phyloP scores from a whole-genome alignment of 192 early-diverging fungal genomes.

The Chytriomyces sp. region DNA sequence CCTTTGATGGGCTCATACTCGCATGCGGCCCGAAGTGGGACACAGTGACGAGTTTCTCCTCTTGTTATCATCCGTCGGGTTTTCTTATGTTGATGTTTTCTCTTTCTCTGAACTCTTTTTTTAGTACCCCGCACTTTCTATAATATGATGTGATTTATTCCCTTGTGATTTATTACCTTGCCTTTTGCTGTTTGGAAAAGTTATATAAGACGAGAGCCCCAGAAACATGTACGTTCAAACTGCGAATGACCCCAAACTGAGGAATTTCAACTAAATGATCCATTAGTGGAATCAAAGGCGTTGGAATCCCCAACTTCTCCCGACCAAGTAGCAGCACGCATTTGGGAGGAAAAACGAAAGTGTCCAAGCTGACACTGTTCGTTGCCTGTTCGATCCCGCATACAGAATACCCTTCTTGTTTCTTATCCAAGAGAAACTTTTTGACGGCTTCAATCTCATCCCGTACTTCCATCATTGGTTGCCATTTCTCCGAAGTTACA shows the following conservation, averaged over 20 bases:
- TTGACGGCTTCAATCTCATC: background rate
- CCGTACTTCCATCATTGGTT: constrained; percentile 56
- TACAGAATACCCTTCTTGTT: constrained; percentile 53
- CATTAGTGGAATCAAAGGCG: constrained; percentile 51
- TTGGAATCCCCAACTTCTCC: constrained; percentile 59
- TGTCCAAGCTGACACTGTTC: constrained; percentile 49
- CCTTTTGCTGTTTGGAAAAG: constrained; percentile 49
- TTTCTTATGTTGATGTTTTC: too few species aligned
- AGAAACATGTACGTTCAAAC: constrained; percentile 64
- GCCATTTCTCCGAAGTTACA: constrained; percentile 64
- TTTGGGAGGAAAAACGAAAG: constrained; percentile 59
- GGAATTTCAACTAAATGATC: constrained; percentile 63
- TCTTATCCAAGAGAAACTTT: constrained; percentile 48
- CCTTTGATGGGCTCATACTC: background rate
- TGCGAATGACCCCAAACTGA: constrained; percentile 60
- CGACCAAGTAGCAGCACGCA: constrained; percentile 54
- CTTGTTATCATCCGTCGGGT: too few species aligned
- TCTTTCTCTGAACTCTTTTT: too few species aligned
- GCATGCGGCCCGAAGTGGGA: background rate
- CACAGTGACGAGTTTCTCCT: too few species aligned
- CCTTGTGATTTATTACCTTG: too few species aligned
- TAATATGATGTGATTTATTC: too few species aligned
- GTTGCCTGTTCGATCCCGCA: constrained; percentile 66
- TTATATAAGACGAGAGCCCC: constrained; percentile 60
- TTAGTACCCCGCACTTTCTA: too few species aligned